Percentiles rank a stretch among this genome's conserved stretches.
These are phyloP conservation scores for Cenchrus americanus DNA, from an alignment of 176 grass and related monocot genomes.

Conservation along the genomic window DNA sequence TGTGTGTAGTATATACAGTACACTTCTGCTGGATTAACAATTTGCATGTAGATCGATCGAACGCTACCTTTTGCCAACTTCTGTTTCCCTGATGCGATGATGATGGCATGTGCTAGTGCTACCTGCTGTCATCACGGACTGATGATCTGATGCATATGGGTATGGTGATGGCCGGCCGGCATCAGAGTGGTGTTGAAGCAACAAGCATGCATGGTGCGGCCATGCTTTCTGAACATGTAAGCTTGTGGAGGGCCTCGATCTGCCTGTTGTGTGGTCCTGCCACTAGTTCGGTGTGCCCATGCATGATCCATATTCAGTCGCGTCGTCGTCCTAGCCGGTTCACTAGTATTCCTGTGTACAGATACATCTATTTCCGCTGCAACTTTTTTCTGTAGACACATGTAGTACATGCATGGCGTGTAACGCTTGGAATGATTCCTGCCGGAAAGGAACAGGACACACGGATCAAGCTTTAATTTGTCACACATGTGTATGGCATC, in stretches of 20 bases:
- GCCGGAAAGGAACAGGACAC: conserved; percentile 3
- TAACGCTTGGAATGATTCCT: conserved; percentile 23
- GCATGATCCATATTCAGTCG: conserved; percentile 35
- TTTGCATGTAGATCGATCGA: background rate
- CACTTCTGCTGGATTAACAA: background rate
- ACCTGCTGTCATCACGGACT: background rate
- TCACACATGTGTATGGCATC: conserved; percentile 33
- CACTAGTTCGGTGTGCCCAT: conserved; percentile 15
- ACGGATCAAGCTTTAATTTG: conserved; percentile 8
- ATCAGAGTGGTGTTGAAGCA: conserved; percentile 40
- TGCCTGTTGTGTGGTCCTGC: conserved; percentile 37
- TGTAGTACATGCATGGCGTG: conserved; percentile 9
- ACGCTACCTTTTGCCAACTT: background rate
- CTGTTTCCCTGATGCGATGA: background rate
- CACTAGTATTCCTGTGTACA: background rate
- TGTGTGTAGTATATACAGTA: no score
- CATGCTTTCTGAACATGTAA: conserved; percentile 37
- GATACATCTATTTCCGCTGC: background rate
- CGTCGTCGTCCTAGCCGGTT: background rate
- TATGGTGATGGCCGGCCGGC: background rate
- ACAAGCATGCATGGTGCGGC: background rate
- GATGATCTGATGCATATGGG: background rate
- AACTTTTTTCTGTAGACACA: conserved; percentile 2
- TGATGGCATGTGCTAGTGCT: background rate
- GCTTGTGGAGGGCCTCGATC: background rate